These are phyloP conservation scores for Aspergillus neoniger DNA, from an alignment of 2,329 filamentous ascomycete species.

Conservation along the genomic window DNA sequence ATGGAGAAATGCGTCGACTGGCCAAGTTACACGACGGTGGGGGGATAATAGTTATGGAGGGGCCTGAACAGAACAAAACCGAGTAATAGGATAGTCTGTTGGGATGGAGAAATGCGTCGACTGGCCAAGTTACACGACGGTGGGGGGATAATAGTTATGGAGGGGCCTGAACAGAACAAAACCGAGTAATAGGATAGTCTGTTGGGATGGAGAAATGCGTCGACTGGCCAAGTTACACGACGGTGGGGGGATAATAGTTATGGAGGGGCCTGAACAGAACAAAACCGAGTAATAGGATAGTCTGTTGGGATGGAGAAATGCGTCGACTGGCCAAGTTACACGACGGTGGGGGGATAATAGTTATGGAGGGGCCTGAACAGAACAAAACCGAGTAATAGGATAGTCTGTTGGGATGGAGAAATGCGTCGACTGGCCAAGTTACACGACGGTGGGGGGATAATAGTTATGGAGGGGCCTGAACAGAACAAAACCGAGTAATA, in stretches of 20 bases:
- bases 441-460: neutral
- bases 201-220: neutral
- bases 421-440: neutral
- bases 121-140: neutral
- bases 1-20: neutral
- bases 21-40: neutral
- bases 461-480: neutral
- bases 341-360: neutral
- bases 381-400: neutral
- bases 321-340: neutral
- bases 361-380: neutral
- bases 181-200: neutral
- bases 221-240: neutral
- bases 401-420: no score
- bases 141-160: neutral
- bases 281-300: neutral
- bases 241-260: neutral
- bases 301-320: neutral
- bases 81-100: neutral
- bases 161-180: neutral
- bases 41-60: neutral
- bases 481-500: neutral
- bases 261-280: neutral
- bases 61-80: neutral
- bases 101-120: neutral